phyloP scores from a whole-genome alignment of 495 filamentous ascomycete genomes.

The Daldinia loculata region DNA sequence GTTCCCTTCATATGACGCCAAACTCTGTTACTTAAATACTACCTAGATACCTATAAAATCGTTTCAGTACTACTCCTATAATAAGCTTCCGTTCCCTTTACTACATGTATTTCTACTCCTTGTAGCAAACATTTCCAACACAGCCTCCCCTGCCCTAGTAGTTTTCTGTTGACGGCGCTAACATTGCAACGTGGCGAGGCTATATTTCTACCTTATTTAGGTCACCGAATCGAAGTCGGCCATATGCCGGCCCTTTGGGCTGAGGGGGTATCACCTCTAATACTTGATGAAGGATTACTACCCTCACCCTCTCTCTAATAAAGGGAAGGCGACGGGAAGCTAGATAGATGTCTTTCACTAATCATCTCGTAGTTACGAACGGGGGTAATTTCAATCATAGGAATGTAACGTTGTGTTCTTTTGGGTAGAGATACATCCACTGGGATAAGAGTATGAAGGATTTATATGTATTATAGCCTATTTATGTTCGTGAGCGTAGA shows the following conservation, averaged over 20 bases:
- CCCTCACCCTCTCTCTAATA: neutral
- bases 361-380: neutral
- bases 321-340: neutral
- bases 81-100: no score
- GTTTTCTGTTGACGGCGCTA: neutral
- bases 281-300: neutral
- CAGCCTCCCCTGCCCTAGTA: neutral
- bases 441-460: no score
- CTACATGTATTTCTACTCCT: neutral
- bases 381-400: neutral
- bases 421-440: neutral
- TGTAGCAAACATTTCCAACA: neutral
- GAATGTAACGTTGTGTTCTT: neutral
- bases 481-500: constrained; percentile 4
- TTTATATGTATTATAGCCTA: neutral
- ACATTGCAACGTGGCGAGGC: neutral
- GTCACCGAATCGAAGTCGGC: neutral
- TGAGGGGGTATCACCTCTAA: neutral
- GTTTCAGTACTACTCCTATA: no score
- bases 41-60: no score
- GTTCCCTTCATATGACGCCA: no score
- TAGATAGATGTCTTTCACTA: neutral
- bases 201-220: neutral
- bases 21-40: no score
- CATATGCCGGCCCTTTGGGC: constrained; percentile 4